These are phyloP conservation scores for Fusarium siculi DNA, from an alignment of 2,329 filamentous ascomycete genomes.

Conservation along the genomic window DNA sequence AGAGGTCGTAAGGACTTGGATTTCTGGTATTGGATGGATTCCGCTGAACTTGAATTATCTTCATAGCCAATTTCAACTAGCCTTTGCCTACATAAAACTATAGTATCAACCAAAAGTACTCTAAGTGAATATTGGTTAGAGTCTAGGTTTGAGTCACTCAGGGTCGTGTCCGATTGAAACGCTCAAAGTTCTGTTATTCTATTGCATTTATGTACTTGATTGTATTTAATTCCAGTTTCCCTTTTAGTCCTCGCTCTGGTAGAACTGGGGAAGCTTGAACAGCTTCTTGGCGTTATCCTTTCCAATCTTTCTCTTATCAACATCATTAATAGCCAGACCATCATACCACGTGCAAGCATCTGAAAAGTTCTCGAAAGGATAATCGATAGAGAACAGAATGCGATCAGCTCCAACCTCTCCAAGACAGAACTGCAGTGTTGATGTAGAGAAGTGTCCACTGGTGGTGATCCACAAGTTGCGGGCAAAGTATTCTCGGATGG, in stretches of 20 bases:
- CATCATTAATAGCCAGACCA: constrained; percentile 48
- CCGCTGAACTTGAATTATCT: neutral
- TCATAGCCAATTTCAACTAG: neutral
- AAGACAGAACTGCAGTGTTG: constrained; percentile 61
- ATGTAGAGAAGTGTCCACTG: constrained; percentile 65
- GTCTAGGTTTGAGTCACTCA: neutral
- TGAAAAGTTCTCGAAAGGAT: constrained; percentile 61
- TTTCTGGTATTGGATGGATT: accelerated
- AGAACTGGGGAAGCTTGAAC: constrained; percentile 49
- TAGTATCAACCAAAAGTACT: neutral
- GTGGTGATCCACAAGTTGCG: constrained; percentile 68
- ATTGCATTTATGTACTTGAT: neutral
- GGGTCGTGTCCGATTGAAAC: neutral
- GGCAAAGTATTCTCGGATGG: constrained; percentile 63
- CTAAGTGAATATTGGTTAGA: neutral
- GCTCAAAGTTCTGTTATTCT: neutral
- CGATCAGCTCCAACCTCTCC: constrained; percentile 60
- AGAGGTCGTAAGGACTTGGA: constrained; percentile 19
- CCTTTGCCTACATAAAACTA: neutral
- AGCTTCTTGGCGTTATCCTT: constrained; percentile 56
- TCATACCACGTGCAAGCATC: constrained; percentile 57
- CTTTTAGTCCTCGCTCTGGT: constrained; percentile 34
- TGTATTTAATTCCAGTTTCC: neutral
- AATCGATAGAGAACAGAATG: constrained; percentile 64
- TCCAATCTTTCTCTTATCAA: constrained; percentile 54